These are phyloP conservation scores for Tilletia setariae DNA, from an alignment of 1,284 basidiomycete species.

Conservation along the genomic window DNA sequence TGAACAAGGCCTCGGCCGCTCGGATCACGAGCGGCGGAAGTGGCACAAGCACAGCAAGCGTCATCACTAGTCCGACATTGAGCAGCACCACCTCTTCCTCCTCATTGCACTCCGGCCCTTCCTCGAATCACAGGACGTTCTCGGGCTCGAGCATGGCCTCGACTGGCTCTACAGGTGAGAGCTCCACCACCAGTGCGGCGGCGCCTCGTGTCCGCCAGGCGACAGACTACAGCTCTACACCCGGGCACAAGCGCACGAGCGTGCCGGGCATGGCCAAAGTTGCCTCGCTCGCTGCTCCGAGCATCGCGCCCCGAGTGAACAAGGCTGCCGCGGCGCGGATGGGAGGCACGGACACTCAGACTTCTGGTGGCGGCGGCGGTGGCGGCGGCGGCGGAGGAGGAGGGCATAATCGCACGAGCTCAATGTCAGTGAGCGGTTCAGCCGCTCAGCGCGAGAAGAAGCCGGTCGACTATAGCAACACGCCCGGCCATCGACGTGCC, in stretches of 20 bases:
- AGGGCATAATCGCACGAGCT: neutral
- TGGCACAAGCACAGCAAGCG: slow-evolving; percentile 2
- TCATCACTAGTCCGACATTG: neutral
- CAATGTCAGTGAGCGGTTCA: neutral
- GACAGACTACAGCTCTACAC: slow-evolving; percentile 30
- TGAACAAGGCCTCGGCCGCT: slow-evolving; percentile 23
- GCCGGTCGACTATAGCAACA: slow-evolving; percentile 18
- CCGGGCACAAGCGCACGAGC: slow-evolving; percentile 35
- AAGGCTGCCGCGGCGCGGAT: slow-evolving; percentile 10
- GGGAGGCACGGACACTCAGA: too few relatives aligned
- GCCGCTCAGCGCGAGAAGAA: neutral
- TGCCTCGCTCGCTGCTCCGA: slow-evolving; percentile 29
- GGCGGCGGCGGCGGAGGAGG: neutral
- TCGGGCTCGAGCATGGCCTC: neutral
- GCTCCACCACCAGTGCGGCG: neutral
- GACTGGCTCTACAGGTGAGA: neutral
- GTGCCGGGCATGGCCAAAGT: slow-evolving; percentile 20
- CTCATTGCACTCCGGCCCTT: neutral
- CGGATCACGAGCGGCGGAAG: slow-evolving; percentile 4
- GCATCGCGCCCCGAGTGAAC: slow-evolving; percentile 29
- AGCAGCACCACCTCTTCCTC: neutral
- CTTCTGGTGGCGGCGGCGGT: neutral
- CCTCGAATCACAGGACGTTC: neutral
- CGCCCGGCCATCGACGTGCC: slow-evolving; percentile 18
- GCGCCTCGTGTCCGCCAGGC: slow-evolving; percentile 16